Evolutionary conservation across 768 basidiomycete species (phyloP), one percentile per base, ranked within the genome.

Genomic region (Cantharellus anzutake): DNA sequence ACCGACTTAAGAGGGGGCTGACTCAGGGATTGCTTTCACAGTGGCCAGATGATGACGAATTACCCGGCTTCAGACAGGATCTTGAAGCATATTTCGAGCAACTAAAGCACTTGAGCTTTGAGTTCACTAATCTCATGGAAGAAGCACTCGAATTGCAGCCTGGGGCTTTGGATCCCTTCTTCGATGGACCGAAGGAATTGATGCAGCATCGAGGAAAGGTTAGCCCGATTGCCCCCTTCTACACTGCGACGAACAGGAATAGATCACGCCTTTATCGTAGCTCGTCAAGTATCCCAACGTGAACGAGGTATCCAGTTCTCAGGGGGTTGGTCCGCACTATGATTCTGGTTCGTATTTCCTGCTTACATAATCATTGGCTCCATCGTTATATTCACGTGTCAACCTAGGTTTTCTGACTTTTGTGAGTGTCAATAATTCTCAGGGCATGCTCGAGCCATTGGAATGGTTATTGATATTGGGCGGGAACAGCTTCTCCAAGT

Each of bases 251-350:
- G 20, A 29, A 29, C 20, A 29, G 20, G 20, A 29, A 29, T 29
- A 1, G 20, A 29, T 1, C 20, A 29, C 20, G 20, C 20, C 20
- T 29, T 29, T 34, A 53, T 7, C 66, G 16, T 51, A 71, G 75
- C 72, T 90, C 57, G 81, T 89, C 20, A 80, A 83, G 66, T 90
- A 90, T 65, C 86, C 87, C 4, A 73, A 78, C 4, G 74, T 78
- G 39, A 75, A 76, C 11, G 68, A 64, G 51, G 67, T 73, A 55
- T 63, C 66, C 20, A 42, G 60, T 11, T 74, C 77, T 59, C 87
- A 90, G 68, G 87, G 88, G 11, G 87, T 90, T 4, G 88, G 87
- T 0, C 84, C 88, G 7, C 87, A 89, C 69, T 88, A 81, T 60
- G 88, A 89, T 60, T 82, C 81, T 0, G 83, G 85, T 7, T 11